phyloP scores from a whole-genome alignment of 2,329 filamentous ascomycete genomes.

The Penicillium brasilianum region DNA sequence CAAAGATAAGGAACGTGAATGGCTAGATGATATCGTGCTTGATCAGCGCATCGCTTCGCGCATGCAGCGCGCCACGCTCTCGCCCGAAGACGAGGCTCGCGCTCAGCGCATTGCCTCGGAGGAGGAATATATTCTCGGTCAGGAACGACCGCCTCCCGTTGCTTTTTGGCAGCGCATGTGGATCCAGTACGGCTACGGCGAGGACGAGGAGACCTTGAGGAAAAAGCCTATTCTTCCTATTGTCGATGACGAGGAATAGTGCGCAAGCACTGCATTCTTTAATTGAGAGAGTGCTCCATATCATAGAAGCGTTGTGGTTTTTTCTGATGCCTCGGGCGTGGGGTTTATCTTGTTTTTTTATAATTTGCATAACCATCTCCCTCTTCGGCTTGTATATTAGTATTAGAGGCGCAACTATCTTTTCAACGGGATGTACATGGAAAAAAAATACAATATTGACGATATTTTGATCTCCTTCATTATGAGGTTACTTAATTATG shows the following conservation, averaged over 20 bases:
- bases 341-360: constrained; percentile 18
- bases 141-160: constrained; percentile 49
- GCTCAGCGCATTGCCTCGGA: constrained; percentile 67
- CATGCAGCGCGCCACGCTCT: constrained; percentile 80
- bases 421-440: constrained; percentile 20
- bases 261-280: constrained; percentile 19
- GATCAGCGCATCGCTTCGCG: constrained; percentile 76
- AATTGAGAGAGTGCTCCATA: constrained; percentile 18
- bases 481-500: background rate
- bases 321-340: constrained; percentile 20
- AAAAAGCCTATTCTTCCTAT: constrained; percentile 50
- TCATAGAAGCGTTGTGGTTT: constrained; percentile 30
- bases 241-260: constrained; percentile 39
- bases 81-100: constrained; percentile 70
- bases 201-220: constrained; percentile 45
- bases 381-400: constrained; percentile 32
- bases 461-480: background rate
- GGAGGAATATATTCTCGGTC: constrained; percentile 72
- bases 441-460: constrained; percentile 7
- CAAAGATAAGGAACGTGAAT: constrained; percentile 68
- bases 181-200: constrained; percentile 49
- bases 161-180: constrained; percentile 47
- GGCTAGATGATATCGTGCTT: constrained; percentile 74
- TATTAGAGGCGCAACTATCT: constrained; percentile 28
- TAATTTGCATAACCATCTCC: constrained; percentile 31